These are phyloP conservation scores for Bullera alba DNA, from an alignment of 768 basidiomycete genomes.

Conservation along the genomic window DNA sequence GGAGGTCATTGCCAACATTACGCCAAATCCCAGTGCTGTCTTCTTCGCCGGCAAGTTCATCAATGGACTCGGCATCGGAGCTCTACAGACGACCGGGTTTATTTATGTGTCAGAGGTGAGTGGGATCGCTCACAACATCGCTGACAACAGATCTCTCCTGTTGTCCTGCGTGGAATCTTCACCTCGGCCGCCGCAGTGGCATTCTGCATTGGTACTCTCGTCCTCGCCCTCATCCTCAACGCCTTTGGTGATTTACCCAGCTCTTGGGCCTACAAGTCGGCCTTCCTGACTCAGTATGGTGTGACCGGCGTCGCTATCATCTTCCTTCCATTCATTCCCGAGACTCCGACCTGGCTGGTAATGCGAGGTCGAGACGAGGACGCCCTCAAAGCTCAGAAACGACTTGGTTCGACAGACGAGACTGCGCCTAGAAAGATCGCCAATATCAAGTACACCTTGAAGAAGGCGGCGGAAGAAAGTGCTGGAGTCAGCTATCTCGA, in stretches of 20 bases:
- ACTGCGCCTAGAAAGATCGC: no score
- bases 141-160: no score
- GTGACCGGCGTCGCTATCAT: no score
- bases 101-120: slow-evolving; percentile 2
- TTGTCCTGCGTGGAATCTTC: neutral
- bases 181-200: neutral
- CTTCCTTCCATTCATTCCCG: no score
- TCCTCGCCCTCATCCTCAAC: neutral
- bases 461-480: neutral
- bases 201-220: neutral
- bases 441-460: neutral
- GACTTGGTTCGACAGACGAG: no score
- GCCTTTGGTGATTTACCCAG: neutral
- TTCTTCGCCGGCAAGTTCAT: slow-evolving; percentile 5
- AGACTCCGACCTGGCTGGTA: no score
- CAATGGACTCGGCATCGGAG: slow-evolving; percentile 2
- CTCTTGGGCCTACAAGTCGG: neutral
- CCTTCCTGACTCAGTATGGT: neutral
- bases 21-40: slow-evolving; percentile 1
- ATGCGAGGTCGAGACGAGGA: no score
- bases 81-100: neutral
- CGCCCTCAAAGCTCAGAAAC: no score
- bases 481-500: neutral
- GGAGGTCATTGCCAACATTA: neutral
- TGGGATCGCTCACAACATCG: no score